A percentile compares a stretch with the other conserved stretches of the same genome.
phyloP scores from a whole-genome alignment of 495 filamentous ascomycete species.

The Trypethelium eluteriae region DNA sequence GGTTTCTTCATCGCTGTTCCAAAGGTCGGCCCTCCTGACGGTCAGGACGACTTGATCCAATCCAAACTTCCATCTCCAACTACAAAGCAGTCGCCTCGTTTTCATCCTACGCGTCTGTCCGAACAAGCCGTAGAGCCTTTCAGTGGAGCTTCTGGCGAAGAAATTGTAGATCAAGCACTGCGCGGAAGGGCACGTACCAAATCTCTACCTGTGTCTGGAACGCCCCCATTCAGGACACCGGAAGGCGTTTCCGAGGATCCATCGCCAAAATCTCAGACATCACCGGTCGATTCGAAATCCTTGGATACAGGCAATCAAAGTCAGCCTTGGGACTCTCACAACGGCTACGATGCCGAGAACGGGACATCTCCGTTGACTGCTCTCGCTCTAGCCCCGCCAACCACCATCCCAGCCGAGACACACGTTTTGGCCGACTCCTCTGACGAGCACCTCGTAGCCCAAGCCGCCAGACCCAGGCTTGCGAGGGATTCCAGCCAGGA shows the following conservation, averaged over 20 bases:
- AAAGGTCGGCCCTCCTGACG: not conserved
- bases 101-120: not conserved
- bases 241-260: not conserved
- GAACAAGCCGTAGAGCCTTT: not conserved
- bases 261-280: not conserved
- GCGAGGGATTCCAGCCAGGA: not conserved
- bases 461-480: no score
- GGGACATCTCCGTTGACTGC: not conserved
- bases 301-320: not conserved
- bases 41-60: not conserved
- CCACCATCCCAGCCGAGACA: not conserved
- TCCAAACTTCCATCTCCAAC: not conserved
- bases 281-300: not conserved
- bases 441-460: not conserved
- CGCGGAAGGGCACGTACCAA: not conserved
- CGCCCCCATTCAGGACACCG: not conserved
- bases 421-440: not conserved
- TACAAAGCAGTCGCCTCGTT: not conserved
- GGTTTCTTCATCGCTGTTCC: not conserved
- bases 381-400: not conserved
- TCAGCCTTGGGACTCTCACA: not conserved
- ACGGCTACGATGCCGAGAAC: not conserved
- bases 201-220: not conserved
- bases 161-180: not conserved
- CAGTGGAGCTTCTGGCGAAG: not conserved